Percentiles rank a stretch among this genome's conserved stretches.
phyloP scores from a whole-genome alignment of 1,284 basidiomycete genomes.

The Moesziomyces sp. region DNA sequence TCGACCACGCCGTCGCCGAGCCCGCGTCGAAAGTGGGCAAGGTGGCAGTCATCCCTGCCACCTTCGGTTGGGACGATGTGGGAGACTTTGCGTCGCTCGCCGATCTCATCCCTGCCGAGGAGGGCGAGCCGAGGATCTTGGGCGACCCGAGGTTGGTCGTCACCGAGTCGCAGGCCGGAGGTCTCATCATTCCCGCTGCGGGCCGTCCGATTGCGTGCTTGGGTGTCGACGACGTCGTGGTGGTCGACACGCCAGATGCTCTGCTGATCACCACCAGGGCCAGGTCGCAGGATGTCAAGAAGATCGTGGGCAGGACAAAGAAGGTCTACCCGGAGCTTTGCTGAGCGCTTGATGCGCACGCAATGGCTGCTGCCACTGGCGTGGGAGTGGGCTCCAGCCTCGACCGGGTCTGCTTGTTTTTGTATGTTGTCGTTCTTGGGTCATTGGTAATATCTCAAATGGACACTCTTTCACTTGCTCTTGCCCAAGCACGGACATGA shows the following conservation, averaged over 20 bases:
- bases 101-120: constrained; percentile 65
- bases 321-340: constrained; percentile 61
- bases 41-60: constrained; percentile 66
- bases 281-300: constrained; percentile 66
- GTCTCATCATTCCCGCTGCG: constrained; percentile 62
- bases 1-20: constrained; percentile 67
- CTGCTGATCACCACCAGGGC: constrained; percentile 65
- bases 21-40: constrained; percentile 64
- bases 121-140: constrained; percentile 66
- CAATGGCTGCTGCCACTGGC: no score
- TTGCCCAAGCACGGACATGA: no score
- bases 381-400: no score
- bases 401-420: no score
- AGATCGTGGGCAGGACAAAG: constrained; percentile 65
- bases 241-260: constrained; percentile 67
- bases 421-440: no score
- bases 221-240: constrained; percentile 67
- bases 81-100: constrained; percentile 66
- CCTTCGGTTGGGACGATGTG: constrained; percentile 68
- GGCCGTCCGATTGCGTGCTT: constrained; percentile 64
- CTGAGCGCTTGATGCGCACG: constrained; percentile 12
- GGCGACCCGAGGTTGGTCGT: constrained; percentile 62
- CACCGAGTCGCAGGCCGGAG: constrained; percentile 65
- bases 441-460: no score
- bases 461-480: no score